Conservation (phyloP, 2,329 filamentous ascomycete genomes). For the Basipetospora chlamydospora region DNA sequence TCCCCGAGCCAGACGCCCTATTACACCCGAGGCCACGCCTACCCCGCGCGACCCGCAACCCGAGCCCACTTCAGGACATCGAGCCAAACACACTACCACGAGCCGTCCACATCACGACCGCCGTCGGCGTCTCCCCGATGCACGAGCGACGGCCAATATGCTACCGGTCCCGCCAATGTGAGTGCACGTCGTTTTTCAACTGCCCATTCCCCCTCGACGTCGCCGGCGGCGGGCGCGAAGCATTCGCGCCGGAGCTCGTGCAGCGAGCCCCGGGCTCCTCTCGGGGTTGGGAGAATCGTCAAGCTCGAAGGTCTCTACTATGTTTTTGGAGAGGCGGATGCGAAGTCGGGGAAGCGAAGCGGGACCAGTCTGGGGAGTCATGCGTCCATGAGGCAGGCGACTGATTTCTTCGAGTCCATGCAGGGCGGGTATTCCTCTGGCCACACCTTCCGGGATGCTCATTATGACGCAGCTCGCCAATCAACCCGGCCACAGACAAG, state of each 20-base stretch:
- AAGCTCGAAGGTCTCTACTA: not conserved
- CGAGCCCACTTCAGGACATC: slow-evolving; percentile 8
- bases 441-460: too few relatives aligned
- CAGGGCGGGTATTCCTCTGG: slow-evolving; percentile 32
- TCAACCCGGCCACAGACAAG: slow-evolving; percentile 21
- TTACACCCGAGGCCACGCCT: slow-evolving; percentile 5
- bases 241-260: slow-evolving; percentile 1
- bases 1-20: not conserved
- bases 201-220: slow-evolving; percentile 1
- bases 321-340: slow-evolving; percentile 16
- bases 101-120: slow-evolving; percentile 27
- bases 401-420: slow-evolving; percentile 43
- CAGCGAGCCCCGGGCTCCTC: not conserved
- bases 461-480: too few relatives aligned
- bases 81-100: slow-evolving; percentile 17
- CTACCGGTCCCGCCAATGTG: slow-evolving; percentile 44
- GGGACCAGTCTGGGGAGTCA: slow-evolving; percentile 28
- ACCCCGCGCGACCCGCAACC: slow-evolving; percentile 8
- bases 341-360: slow-evolving; percentile 20
- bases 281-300: not conserved
- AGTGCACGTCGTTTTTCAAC: slow-evolving; percentile 22
- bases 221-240: not conserved
- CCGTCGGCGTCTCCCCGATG: slow-evolving; percentile 44
- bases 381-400: slow-evolving; percentile 31
- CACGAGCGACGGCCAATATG: slow-evolving; percentile 48